Evolutionary conservation across 371 early-diverging fungal genomes (phyloP), one percentile per base, ranked within the genome.

Genomic region (Mucor saturninus): DNA sequence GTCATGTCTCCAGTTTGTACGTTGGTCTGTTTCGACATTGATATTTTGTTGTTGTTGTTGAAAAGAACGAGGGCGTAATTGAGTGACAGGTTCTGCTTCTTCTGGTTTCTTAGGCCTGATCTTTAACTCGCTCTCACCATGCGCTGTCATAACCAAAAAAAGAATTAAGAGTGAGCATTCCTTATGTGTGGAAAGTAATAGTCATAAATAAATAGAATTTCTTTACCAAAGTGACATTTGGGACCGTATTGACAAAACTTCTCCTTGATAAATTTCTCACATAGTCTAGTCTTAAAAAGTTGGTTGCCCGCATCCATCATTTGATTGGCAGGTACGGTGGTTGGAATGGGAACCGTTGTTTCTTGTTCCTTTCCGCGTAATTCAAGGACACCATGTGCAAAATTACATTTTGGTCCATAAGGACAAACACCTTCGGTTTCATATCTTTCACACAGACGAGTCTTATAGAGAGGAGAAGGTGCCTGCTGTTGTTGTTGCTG

Each of bases 321-420:
- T 7, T 54, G 43, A 46, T 59, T 43, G 30, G 29, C 21, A 5
- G 8, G 4, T n/a, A 46, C 50, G 30, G 21, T 10, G 5, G 29
- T 50, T 50, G 50, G 10, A 5, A 14, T 30, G 9, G 50, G 28
- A 11, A 30, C 30, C 2, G 31, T 4, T 68, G 31, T 49, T 72
- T 69, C 46, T 61, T 63, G n/a, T 35, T n/a, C 30, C 43, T 89
- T 87, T 62, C 85, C 89, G 28, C 93, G 86, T 51, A 94, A 77
- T 55, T 94, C 93, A 5, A 62, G 71, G 9, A 81, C 66, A 38
- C 94, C 93, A 68, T 95, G 95, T n/a, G 95, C 95, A 86, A 93
- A 95, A 28, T 90, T 91, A 67, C 95, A 95, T 67, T 89, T 88
- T 13, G 76, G 61, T 15, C 90, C 87, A 71, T 93, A 92, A 6